Evolutionary conservation across 495 filamentous ascomycete genomes (phyloP).

Genomic region (Hypoxylon fuscum): DNA sequence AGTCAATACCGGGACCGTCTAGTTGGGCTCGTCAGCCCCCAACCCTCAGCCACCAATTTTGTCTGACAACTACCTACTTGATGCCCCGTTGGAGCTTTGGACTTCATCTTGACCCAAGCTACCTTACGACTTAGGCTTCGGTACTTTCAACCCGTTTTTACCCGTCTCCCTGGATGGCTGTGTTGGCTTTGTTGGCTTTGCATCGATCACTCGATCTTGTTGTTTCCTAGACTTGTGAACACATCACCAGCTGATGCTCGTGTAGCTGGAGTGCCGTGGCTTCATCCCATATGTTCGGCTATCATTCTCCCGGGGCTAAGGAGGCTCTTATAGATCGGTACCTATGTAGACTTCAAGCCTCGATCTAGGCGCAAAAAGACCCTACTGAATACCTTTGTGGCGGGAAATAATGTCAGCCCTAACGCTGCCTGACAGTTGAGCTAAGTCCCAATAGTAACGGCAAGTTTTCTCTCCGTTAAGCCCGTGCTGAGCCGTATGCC

Average conservation of each 20-base stretch:
- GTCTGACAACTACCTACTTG: not conserved
- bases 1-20: slow-evolving; percentile 41
- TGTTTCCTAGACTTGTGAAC: slow-evolving; percentile 27
- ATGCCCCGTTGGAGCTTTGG: slow-evolving; percentile 17
- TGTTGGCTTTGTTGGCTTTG: slow-evolving; percentile 56
- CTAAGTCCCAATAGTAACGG: slow-evolving; percentile 8
- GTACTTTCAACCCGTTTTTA: slow-evolving; percentile 26
- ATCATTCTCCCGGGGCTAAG: slow-evolving; percentile 29
- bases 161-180: slow-evolving; percentile 36
- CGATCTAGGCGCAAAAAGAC: slow-evolving; percentile 5
- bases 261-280: slow-evolving; percentile 35
- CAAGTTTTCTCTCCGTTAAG: slow-evolving; percentile 11
- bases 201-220: slow-evolving; percentile 48
- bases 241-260: slow-evolving; percentile 29
- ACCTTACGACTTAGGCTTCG: slow-evolving; percentile 9
- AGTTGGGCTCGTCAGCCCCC: slow-evolving; percentile 44
- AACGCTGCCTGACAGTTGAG: slow-evolving; percentile 24
- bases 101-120: slow-evolving; percentile 21
- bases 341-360: too few species aligned
- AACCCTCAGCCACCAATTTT: slow-evolving; percentile 32
- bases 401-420: slow-evolving; percentile 8
- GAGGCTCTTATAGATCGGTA: slow-evolving; percentile 27
- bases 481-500: slow-evolving; percentile 7
- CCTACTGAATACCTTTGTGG: slow-evolving; percentile 12
- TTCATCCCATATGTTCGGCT: slow-evolving; percentile 30